Evolutionary conservation across 1,284 basidiomycete species (phyloP).

Genomic region (Papiliotrema flavescens): DNA sequence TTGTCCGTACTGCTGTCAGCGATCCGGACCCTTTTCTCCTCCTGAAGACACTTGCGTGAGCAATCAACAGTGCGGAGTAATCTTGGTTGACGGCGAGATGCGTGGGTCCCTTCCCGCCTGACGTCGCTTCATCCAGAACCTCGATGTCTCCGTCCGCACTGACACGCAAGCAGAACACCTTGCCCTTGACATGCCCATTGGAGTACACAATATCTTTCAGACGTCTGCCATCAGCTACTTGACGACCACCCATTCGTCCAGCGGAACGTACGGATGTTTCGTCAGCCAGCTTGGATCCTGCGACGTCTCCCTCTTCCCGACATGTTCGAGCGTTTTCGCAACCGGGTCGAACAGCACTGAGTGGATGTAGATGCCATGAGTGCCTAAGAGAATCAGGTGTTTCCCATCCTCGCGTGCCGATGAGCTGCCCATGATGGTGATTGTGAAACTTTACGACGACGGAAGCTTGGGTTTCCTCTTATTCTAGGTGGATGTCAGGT

Average conservation of each 20-base stretch:
- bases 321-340: slow-evolving; percentile 7
- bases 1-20: slow-evolving; percentile 9
- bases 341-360: slow-evolving; percentile 17
- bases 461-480: too few relatives aligned
- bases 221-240: neutral
- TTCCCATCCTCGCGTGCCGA: neutral
- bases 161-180: slow-evolving; percentile 18
- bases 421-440: neutral
- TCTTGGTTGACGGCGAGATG: slow-evolving; percentile 20
- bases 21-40: neutral
- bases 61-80: slow-evolving; percentile 13
- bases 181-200: slow-evolving; percentile 23
- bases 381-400: slow-evolving; percentile 22
- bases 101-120: slow-evolving; percentile 21
- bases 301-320: slow-evolving; percentile 2
- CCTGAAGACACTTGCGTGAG: slow-evolving; percentile 19
- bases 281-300: slow-evolving; percentile 28
- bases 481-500: too few relatives aligned
- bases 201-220: slow-evolving; percentile 23
- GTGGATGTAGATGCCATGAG: slow-evolving; percentile 20
- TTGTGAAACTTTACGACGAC: too few relatives aligned
- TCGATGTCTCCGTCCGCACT: slow-evolving; percentile 14
- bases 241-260: neutral
- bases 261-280: slow-evolving; percentile 21
- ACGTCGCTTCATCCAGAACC: slow-evolving; percentile 15